phyloP scores from a whole-genome alignment of 768 basidiomycete species.

The Phylloporus scabripes region DNA sequence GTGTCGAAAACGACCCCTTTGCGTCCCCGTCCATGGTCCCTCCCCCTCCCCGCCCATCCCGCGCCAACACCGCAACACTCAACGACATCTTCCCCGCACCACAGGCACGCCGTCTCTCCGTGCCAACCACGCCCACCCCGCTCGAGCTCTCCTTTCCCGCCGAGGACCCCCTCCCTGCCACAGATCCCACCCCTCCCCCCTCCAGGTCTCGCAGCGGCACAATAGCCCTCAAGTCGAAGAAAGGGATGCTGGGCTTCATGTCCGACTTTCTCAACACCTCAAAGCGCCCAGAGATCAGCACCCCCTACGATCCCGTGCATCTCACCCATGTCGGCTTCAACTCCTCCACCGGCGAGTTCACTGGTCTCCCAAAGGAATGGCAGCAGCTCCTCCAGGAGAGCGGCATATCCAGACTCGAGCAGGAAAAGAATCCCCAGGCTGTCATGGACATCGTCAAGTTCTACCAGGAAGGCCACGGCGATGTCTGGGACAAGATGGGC shows the following conservation, averaged over 20 bases:
- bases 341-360: constrained; percentile 96
- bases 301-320: constrained; percentile 98
- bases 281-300: constrained; percentile 88
- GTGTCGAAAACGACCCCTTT: constrained; percentile 56
- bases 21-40: constrained; percentile 36
- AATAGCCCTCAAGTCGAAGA: constrained; percentile 41
- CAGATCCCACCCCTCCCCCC: constrained; percentile 6
- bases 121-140: constrained; percentile 34
- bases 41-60: constrained; percentile 74
- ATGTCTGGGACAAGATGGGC: constrained; percentile 84
- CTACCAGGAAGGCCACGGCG: constrained; percentile 83
- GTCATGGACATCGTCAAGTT: constrained; percentile 99
- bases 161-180: constrained; percentile 21
- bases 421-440: constrained; percentile 96
- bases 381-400: constrained; percentile 94
- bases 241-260: constrained; percentile 60
- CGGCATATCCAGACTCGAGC: constrained; percentile 89
- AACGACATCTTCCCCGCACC: constrained; percentile 61
- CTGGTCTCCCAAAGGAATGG: constrained; percentile 98
- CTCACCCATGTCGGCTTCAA: constrained; percentile 99
- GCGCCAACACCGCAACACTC: constrained; percentile 78
- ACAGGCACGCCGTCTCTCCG: constrained; percentile 48
- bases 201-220: constrained; percentile 41
- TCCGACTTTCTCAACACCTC: constrained; percentile 71
- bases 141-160: constrained; percentile 21